Evolutionary conservation across 306 rosid genomes (phyloP).

Genomic region (Myrica gale): DNA sequence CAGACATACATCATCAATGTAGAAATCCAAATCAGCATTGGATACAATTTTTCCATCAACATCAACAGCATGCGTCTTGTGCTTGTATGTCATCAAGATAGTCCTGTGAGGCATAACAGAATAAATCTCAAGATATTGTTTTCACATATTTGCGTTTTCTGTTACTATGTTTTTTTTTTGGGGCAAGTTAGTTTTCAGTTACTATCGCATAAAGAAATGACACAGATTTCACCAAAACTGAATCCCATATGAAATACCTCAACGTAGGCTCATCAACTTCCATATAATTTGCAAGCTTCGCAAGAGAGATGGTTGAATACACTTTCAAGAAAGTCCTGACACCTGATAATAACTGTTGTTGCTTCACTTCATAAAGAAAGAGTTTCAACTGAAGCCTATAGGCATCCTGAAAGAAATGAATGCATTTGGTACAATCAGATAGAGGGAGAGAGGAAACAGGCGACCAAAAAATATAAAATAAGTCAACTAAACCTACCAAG

Average conservation of each 20-base stretch:
- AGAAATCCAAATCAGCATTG: slow-evolving; percentile 90
- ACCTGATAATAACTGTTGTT: slow-evolving; percentile 84
- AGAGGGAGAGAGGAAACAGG: slow-evolving; percentile 3
- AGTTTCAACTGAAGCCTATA: slow-evolving; percentile 91
- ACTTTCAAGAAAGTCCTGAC: slow-evolving; percentile 87
- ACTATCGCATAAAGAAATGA: background rate
- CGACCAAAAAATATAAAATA: background rate
- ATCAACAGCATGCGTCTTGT: slow-evolving; percentile 90
- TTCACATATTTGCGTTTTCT: background rate
- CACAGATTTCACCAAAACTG: background rate
- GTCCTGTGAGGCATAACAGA: slow-evolving; percentile 53
- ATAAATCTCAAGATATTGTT: slow-evolving; percentile 1
- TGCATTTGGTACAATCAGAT: slow-evolving; percentile 9
- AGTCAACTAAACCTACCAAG: background rate
- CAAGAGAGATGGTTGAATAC: slow-evolving; percentile 77
- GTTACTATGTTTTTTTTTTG: too few species aligned
- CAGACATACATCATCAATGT: slow-evolving; percentile 70
- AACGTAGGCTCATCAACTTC: slow-evolving; percentile 92
- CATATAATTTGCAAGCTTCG: slow-evolving; percentile 88
- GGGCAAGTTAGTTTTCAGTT: background rate
- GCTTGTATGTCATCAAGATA: slow-evolving; percentile 91
- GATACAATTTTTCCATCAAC: slow-evolving; percentile 65
- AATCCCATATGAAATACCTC: slow-evolving; percentile 43
- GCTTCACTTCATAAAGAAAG: slow-evolving; percentile 96
- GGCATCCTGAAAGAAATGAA: slow-evolving; percentile 67